Evolutionary conservation across 1,284 basidiomycete genomes (phyloP), one percentile per base, ranked within the genome.

Genomic region (Fereydounia khargensis): DNA sequence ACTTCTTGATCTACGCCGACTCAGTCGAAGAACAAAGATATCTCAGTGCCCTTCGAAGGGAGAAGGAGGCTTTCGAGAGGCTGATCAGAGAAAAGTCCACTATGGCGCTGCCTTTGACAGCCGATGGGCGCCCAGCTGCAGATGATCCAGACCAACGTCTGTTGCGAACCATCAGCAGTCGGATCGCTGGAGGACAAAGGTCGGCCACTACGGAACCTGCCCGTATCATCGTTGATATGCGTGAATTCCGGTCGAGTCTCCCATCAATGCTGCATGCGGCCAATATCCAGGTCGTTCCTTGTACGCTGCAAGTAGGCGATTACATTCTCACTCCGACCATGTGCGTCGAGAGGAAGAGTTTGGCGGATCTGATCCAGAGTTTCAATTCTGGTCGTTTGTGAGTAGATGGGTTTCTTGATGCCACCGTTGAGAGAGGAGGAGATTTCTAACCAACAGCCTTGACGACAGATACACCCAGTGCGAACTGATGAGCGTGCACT

Each of bases 1-100:
- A 98, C 76, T 92, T 97, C 74, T 86, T 97, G 84, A 81, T 91
- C 16, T 97, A 97, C 77, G 83, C 85, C 39, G 85, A 89, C 65
- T 94, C 89, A 35, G 89, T 88, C 56, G 95, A 99, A 74, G 94
- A 98, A 70, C 91, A 95, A 75, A 87, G 89, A 68, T 98, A 95
- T 76, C 81, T 99, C 19, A 87, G 88, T 25, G 86, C 86, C 1
- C 83, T 96, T 39, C 80, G 91, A 36, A 83, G 86, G 53, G 94
- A 99, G 78, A 96, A 96, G 73, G 89, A 96, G 48, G 85, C 91
- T 0, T 98, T 98, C 72, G 89, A 96, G 77, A 81, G 86, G 47
- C 79, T 99, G 20, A 97, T 99, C 73, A 87, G 86, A 61, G 92
- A 97, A 77, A 84, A 89, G 42, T 88, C 85, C 33, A 91, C 91